Percentiles rank a stretch among this genome's conserved stretches.
Conservation (phyloP, 352 stramenopile genomes). For the Phytopythium kandeliae region DNA sequence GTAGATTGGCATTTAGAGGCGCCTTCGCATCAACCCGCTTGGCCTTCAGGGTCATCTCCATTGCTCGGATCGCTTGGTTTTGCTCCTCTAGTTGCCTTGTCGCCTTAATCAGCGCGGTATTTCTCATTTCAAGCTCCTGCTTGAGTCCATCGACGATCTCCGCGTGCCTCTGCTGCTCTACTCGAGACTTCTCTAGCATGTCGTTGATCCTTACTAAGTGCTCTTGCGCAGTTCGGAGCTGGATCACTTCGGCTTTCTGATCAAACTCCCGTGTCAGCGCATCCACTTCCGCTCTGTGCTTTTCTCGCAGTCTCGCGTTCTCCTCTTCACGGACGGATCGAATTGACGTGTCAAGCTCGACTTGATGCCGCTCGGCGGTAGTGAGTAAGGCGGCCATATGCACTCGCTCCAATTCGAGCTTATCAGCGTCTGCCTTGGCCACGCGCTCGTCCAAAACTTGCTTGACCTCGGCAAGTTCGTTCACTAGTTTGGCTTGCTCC, state of each 20-base stretch:
- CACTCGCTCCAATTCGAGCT: background rate
- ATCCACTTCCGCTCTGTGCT: slow-evolving; percentile 1
- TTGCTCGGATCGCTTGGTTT: slow-evolving; percentile 6
- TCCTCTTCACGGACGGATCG: background rate
- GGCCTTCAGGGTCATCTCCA: slow-evolving; percentile 13
- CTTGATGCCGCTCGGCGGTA: background rate
- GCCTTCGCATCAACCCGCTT: background rate
- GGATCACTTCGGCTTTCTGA: slow-evolving; percentile 13
- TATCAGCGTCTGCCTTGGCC: slow-evolving; percentile 1
- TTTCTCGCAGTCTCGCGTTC: background rate
- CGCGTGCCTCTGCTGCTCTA: slow-evolving; percentile 11
- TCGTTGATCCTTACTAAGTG: slow-evolving; percentile 20
- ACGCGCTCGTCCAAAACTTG: background rate
- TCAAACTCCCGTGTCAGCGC: slow-evolving; percentile 9
- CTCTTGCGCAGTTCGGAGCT: slow-evolving; percentile 13
- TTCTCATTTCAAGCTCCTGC: slow-evolving; percentile 10
- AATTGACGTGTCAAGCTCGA: background rate
- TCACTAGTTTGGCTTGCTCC: background rate
- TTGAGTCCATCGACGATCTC: slow-evolving; percentile 3
- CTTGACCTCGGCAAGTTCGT: slow-evolving; percentile 2
- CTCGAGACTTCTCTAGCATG: slow-evolving; percentile 11
- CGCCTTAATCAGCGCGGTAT: slow-evolving; percentile 3
- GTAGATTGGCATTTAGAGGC: background rate
- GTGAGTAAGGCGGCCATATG: background rate
- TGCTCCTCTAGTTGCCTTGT: slow-evolving; percentile 4